Conservation (phyloP, 192 early-diverging fungal genomes). For the Kickxella alabastrina region DNA sequence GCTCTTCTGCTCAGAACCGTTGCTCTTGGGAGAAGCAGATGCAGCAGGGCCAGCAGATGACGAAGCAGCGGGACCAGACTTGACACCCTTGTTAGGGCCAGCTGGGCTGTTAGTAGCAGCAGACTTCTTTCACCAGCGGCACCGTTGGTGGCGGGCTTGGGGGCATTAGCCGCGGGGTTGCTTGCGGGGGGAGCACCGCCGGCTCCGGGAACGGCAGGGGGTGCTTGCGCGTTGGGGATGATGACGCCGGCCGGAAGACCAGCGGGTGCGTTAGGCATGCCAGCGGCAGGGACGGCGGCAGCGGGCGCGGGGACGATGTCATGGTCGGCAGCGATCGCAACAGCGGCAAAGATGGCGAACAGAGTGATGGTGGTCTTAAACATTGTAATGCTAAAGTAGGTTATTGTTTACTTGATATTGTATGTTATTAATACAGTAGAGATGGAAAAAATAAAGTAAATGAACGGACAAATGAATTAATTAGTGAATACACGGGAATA, state of each 20-base stretch:
- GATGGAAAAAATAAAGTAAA: not conserved
- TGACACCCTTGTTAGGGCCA: conserved; percentile 1
- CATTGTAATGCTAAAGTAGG: conserved; percentile 1
- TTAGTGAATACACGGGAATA: too few species aligned
- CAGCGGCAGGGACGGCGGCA: conserved; percentile 13
- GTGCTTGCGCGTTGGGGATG: conserved; percentile 3
- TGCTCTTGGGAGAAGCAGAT: conserved; percentile 1
- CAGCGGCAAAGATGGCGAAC: conserved; percentile 16
- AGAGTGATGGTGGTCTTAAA: conserved; percentile 26
- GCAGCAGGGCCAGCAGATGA: conserved; percentile 5
- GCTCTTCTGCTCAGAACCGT: conserved; percentile 15
- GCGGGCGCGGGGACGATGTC: too few species aligned
- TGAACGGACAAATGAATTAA: not conserved
- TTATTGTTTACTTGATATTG: not conserved
- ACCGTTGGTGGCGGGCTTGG: not conserved
- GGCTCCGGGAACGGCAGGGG: conserved; percentile 6
- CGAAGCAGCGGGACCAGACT: not conserved
- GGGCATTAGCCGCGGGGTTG: not conserved
- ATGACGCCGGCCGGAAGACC: conserved; percentile 7
- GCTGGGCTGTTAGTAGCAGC: not conserved
- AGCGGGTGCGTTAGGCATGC: conserved; percentile 6
- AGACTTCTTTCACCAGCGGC: conserved; percentile 4
- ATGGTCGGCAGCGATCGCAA: conserved; percentile 11
- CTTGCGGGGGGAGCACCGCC: conserved; percentile 12
- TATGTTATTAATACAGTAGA: not conserved